phyloP scores from a whole-genome alignment of 2,329 filamentous ascomycete species.

The Peltaster fructicola region DNA sequence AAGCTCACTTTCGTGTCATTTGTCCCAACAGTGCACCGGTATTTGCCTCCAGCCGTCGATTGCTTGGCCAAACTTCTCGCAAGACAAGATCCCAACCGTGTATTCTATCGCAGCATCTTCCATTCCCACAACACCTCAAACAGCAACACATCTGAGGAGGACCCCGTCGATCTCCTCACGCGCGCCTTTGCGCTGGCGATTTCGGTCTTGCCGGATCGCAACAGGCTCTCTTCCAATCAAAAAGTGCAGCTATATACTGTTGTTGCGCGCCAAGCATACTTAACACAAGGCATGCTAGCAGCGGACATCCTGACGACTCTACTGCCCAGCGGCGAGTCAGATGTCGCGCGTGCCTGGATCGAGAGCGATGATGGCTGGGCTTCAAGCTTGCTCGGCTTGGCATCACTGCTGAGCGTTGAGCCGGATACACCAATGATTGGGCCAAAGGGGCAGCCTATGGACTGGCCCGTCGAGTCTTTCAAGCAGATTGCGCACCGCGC shows the following conservation, averaged over 20 bases:
- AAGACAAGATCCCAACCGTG: conserved; percentile 80
- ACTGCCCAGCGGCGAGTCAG: conserved; percentile 25
- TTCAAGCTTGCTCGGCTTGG: conserved; percentile 57
- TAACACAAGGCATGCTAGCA: conserved; percentile 83
- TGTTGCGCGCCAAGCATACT: conserved; percentile 67
- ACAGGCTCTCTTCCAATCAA: conserved; percentile 33
- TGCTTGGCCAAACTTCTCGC: conserved; percentile 81
- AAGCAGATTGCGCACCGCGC: conserved; percentile 25
- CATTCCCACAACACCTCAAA: conserved; percentile 38
- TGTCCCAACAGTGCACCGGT: conserved; percentile 65
- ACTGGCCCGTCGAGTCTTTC: conserved; percentile 16
- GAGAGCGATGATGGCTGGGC: conserved; percentile 70
- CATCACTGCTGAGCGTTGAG: conserved; percentile 52
- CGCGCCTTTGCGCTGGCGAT: conserved; percentile 76
- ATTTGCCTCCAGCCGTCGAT: conserved; percentile 79
- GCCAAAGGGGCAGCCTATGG: conserved; percentile 8
- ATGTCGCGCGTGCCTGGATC: conserved; percentile 63
- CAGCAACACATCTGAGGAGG: conserved; percentile 15
- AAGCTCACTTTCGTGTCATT: conserved; percentile 62
- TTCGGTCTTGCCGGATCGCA: conserved; percentile 61
- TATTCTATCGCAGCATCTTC: conserved; percentile 69
- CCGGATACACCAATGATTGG: conserved; percentile 6
- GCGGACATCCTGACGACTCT: conserved; percentile 75
- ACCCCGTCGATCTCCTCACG: conserved; percentile 65
- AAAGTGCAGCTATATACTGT: conserved; percentile 41